Evolutionary conservation across 2,329 filamentous ascomycete genomes (phyloP).

Genomic region (Pseudopithomyces chartarum): DNA sequence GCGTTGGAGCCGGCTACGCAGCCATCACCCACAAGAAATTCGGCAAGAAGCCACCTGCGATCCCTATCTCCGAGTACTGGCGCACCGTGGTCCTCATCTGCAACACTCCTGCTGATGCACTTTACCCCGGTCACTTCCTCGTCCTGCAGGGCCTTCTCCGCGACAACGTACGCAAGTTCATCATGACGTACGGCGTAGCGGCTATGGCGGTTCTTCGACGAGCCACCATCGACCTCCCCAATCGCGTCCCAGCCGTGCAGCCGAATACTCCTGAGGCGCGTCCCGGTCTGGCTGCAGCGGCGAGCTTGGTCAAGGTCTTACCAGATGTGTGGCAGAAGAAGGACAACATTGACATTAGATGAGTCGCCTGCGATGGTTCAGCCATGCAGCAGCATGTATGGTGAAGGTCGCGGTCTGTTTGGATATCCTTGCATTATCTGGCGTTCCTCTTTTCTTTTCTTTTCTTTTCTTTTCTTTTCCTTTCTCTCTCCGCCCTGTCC

Average conservation of each 20-base stretch:
- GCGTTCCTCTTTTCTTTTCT: background rate
- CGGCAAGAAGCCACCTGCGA: constrained; percentile 66
- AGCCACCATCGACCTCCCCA: constrained; percentile 76
- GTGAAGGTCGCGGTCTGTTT: background rate
- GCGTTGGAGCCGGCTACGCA: constrained; percentile 82
- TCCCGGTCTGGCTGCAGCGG: constrained; percentile 24
- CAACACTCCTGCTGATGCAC: constrained; percentile 67
- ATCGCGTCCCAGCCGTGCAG: constrained; percentile 30
- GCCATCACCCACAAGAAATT: constrained; percentile 77
- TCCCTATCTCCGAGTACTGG: constrained; percentile 87
- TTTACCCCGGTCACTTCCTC: constrained; percentile 54
- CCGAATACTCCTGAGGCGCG: constrained; percentile 24
- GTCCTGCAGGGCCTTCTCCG: constrained; percentile 60
- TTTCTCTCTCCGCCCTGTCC: background rate
- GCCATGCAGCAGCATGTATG: background rate
- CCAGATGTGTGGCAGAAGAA: constrained; percentile 38
- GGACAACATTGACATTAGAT: constrained; percentile 26
- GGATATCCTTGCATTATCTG: background rate
- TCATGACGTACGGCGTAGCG: constrained; percentile 79
- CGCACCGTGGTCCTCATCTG: constrained; percentile 73
- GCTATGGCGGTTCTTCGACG: constrained; percentile 72
- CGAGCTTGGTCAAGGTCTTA: constrained; percentile 34
- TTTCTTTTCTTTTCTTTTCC: background rate
- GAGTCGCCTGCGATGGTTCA: background rate
- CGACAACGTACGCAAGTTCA: constrained; percentile 74